Conservation (phyloP, 2,329 filamentous ascomycete species). For the Thermothelomyces thermophilus region DNA sequence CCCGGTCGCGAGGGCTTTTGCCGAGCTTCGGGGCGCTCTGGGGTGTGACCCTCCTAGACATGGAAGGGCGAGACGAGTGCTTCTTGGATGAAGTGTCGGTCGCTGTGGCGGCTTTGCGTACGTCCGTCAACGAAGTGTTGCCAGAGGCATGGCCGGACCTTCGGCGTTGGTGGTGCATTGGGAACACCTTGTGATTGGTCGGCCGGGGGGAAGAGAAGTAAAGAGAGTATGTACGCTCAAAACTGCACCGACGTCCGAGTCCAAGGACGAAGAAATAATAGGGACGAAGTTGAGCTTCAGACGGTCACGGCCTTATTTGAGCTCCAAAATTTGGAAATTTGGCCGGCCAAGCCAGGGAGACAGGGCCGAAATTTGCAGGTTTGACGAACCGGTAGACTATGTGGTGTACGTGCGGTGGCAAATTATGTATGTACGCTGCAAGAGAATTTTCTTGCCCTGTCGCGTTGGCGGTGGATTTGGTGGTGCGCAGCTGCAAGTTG, state of each 20-base stretch:
- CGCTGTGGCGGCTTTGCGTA: conserved; percentile 43
- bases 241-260: too few relatives aligned
- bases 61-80: conserved; percentile 35
- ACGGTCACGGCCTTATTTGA: neutral
- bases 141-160: conserved; percentile 49
- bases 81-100: conserved; percentile 41
- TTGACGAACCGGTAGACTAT: conserved; percentile 7
- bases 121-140: conserved; percentile 49
- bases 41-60: conserved; percentile 38
- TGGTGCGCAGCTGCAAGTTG: conserved; percentile 9
- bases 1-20: conserved; percentile 45
- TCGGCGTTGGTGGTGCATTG: conserved; percentile 52
- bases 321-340: neutral
- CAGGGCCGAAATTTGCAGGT: conserved; percentile 4
- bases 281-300: too few relatives aligned
- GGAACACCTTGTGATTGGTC: conserved; percentile 22
- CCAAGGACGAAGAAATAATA: too few relatives aligned
- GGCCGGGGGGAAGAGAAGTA: conserved; percentile 6
- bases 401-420: conserved; percentile 22
- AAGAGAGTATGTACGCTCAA: too few relatives aligned
- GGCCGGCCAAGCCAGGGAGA: neutral
- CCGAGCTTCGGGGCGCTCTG: conserved; percentile 41
- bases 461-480: conserved; percentile 8
- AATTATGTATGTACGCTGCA: conserved; percentile 26
- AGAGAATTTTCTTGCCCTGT: conserved; percentile 20